Base-by-base conservation (phyloP, 768 basidiomycete genomes). In the Tephrocybe sp. region DNA sequence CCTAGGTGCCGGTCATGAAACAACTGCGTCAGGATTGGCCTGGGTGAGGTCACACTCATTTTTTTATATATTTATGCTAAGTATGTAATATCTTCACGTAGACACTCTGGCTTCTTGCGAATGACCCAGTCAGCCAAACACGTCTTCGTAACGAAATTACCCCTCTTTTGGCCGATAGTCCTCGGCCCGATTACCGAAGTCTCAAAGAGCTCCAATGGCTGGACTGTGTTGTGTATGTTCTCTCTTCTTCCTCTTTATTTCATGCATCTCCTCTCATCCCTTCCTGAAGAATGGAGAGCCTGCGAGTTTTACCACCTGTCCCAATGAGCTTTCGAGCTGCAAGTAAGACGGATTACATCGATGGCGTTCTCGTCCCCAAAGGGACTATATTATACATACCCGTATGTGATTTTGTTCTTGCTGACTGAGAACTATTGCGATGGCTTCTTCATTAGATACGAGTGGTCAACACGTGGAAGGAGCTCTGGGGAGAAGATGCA, bases 91-190 rank as follows among this genome's bases (percentile, higher is more conserved):
- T 42, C 61, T 4, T 52, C 29, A 16, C 7, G 55, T 33, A 74
- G 78, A 76, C 77, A 0, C 64, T 80, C 7, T 80, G 78, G 77
- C 67, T 78, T 19, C 71, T 84, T 12, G 73, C 79, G 8, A 75
- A 77, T 33, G 66, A 82, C 57, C 73, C 67, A 3, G 68, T 71
- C 16, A 63, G 70, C 42, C 83, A 84, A 60, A 65, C 62, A 5
- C 70, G 68, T 36, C 70, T 86, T 2, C 74, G 83, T 4, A 72
- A 74, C 3, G 83, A 86, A 61, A 63, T 80, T n/a, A 57, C 64
- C 0, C 69, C 74, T 0, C 50, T 79, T 1, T 65, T 74, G 22
- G 52, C 57, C 3, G 55, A 57, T 18, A 65, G 69, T 38, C 53
- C 66, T 3, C 64, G 67, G 25, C 72, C 73, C 1, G 71, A 72